These are phyloP conservation scores for Ramaria rubella DNA, from an alignment of 768 basidiomycete species.

Conservation along the genomic window DNA sequence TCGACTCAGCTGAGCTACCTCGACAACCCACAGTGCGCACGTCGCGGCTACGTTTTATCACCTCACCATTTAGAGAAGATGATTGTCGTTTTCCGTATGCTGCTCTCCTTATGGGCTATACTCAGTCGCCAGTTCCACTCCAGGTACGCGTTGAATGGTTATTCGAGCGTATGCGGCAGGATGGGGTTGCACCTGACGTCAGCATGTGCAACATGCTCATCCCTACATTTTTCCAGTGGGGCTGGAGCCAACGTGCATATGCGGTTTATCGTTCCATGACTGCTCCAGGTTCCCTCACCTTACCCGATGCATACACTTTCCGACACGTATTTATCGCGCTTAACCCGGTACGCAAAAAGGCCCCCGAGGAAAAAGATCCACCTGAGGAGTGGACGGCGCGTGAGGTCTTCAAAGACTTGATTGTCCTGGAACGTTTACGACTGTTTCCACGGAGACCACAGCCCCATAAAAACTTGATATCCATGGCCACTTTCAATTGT, in stretches of 20 bases:
- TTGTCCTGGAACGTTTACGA: not conserved
- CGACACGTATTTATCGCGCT: not conserved
- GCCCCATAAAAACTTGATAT: conserved; percentile 2
- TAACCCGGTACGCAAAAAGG: not conserved
- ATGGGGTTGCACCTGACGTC: not conserved
- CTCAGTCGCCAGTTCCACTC: not conserved
- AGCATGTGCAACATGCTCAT: conserved; percentile 8
- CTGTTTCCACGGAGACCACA: not conserved
- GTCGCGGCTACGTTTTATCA: too few relatives aligned
- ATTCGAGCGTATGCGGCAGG: not conserved
- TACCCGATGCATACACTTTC: conserved; percentile 1
- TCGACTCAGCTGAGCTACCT: not conserved
- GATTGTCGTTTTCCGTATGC: not conserved
- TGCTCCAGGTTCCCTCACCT: not conserved
- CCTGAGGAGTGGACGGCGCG: not conserved
- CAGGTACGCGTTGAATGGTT: not conserved
- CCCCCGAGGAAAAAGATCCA: not conserved
- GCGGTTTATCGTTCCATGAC: not conserved
- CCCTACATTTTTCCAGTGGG: not conserved
- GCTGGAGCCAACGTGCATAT: not conserved
- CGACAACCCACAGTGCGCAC: not conserved
- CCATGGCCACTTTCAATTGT: conserved; percentile 5
- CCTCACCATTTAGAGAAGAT: too few relatives aligned
- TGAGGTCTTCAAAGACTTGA: conserved; percentile 1
- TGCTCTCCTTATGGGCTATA: conserved; percentile 1